Evolutionary conservation across 257 asterid genomes (phyloP).

Genomic region (Haberlea rhodopensis): DNA sequence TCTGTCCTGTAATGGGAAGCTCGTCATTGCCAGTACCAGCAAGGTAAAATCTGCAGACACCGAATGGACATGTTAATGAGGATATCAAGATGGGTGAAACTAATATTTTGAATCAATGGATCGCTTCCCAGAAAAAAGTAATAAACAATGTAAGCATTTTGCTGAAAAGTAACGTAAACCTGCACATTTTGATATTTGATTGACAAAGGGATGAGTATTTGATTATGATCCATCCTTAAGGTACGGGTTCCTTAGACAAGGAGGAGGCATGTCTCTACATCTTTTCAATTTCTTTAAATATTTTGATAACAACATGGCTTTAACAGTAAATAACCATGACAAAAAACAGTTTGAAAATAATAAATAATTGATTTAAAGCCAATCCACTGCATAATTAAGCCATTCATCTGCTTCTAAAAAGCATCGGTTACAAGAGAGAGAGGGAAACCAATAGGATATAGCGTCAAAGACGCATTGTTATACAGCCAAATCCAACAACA

Average conservation of each 20-base stretch:
- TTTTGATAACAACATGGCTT: too few relatives aligned
- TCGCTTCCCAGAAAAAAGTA: slow-evolving; percentile 6
- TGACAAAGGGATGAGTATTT: slow-evolving; percentile 64
- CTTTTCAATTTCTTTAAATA: too few relatives aligned
- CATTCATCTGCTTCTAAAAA: too few relatives aligned
- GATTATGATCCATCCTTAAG: slow-evolving; percentile 45
- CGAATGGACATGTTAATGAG: slow-evolving; percentile 6
- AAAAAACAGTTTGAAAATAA: too few relatives aligned
- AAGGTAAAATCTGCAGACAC: slow-evolving; percentile 53
- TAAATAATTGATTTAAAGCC: too few relatives aligned
- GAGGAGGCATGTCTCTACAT: slow-evolving; percentile 97
- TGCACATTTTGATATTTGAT: slow-evolving; percentile 77
- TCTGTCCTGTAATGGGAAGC: slow-evolving; percentile 75
- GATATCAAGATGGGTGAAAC: not conserved
- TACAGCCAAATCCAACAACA: too few relatives aligned
- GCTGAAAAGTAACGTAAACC: slow-evolving; percentile 42
- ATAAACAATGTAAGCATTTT: slow-evolving; percentile 7
- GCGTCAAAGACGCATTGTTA: too few relatives aligned
- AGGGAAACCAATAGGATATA: too few relatives aligned
- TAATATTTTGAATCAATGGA: slow-evolving; percentile 10
- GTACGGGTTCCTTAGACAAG: slow-evolving; percentile 85
- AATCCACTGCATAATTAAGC: too few relatives aligned
- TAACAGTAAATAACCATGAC: too few relatives aligned
- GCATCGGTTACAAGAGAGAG: too few relatives aligned
- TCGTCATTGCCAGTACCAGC: slow-evolving; percentile 62